Evolutionary conservation across 2,329 filamentous ascomycete genomes (phyloP).

Genomic region (Colletotrichum sp.): DNA sequence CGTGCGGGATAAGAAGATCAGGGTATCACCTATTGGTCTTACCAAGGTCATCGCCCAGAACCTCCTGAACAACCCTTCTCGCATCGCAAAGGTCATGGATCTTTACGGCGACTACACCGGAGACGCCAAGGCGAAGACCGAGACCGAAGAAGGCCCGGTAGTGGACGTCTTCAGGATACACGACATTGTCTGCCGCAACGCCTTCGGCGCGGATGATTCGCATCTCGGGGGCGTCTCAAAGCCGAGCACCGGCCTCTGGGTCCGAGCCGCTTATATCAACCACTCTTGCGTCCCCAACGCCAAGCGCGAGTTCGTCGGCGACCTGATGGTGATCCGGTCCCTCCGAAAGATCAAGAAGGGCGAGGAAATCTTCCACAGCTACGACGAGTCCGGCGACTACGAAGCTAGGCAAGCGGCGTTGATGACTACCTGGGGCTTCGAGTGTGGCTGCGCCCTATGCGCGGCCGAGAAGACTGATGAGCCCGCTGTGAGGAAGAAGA

Average conservation of each 20-base stretch:
- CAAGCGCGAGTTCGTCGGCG: constrained; percentile 41
- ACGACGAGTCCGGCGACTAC: constrained; percentile 32
- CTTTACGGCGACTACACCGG: constrained; percentile 33
- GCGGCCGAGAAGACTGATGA: constrained; percentile 30
- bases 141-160: constrained; percentile 26
- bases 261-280: constrained; percentile 43
- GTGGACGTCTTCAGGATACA: constrained; percentile 37
- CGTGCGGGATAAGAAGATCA: constrained; percentile 30
- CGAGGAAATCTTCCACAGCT: constrained; percentile 38
- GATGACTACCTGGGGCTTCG: constrained; percentile 40
- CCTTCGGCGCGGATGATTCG: constrained; percentile 34
- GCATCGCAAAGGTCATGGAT: constrained; percentile 22
- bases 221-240: constrained; percentile 30
- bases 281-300: constrained; percentile 44
- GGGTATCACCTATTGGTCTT: constrained; percentile 33
- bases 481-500: constrained; percentile 17
- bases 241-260: constrained; percentile 43
- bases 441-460: constrained; percentile 41
- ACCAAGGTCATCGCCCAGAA: constrained; percentile 31
- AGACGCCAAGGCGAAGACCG: background rate
- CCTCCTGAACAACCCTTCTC: constrained; percentile 31
- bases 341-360: constrained; percentile 31
- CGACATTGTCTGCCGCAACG: constrained; percentile 36
- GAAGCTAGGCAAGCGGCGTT: constrained; percentile 25
- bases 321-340: constrained; percentile 43